Evolutionary conservation across 2,329 filamentous ascomycete species (phyloP), one percentile per base, ranked within the genome.

Genomic region (Paraphaeosphaeria minitans): DNA sequence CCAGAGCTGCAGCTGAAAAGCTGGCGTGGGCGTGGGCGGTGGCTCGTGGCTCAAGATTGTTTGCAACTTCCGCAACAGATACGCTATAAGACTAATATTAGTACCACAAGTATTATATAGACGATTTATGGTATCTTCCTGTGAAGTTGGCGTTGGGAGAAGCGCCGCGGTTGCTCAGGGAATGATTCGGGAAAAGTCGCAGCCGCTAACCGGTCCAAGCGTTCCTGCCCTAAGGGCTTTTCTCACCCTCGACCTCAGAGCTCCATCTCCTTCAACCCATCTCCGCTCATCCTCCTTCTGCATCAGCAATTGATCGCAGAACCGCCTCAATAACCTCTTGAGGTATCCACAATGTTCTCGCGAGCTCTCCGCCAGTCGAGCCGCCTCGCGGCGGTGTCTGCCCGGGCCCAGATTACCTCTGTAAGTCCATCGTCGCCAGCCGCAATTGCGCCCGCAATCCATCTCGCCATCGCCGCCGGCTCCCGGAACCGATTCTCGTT

Each of bases 361-460:
- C 96, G 91, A 89, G 93, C 94, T 86, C 87, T 98, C 84, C 89
- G 93, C 86, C 93, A 96, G 87, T 96, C 93, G 82, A 90, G 90
- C 85, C 93, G 93, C 86, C 90, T 91, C 83, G 91, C 94, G 84
- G 91, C 92, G 85, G 92, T 96, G 85, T 92, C 92, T 89, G 91
- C 92, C 79, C 87, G 90, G 78, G 88, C 92, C 87, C 92, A 93
- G 87, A 88, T 96, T 84, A 89, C 89, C 82, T 90, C 89, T 84
- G 95, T 98, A 93, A 90, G 94, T 96, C 80, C 78, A 79, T 79
- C 77, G 77, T 79, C 74, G 66, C 67, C 63, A 66, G 63, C 70
- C 66, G 67, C 73, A 69, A 75, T 74, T 70, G 70, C 77, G 77
- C 78, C 77, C 77, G 75, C 77, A 54, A 58, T 65, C 64, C 64